Percentiles rank a stretch among this genome's conserved stretches.
Evolutionary conservation across 2,329 filamentous ascomycete genomes (phyloP).

Genomic region (Cercospora janseana): DNA sequence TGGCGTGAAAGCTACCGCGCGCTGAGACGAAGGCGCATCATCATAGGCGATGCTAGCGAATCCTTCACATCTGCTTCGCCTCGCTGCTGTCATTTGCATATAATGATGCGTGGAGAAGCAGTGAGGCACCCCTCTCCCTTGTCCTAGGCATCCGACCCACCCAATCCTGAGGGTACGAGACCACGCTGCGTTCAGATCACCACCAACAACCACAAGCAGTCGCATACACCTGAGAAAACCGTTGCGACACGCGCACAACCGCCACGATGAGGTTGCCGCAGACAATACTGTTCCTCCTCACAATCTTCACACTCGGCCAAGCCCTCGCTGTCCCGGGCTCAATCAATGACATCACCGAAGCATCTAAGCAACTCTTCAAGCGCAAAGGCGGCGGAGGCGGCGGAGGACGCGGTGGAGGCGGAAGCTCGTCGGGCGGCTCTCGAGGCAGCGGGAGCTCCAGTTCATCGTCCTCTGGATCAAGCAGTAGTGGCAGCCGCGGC

Average conservation of each 20-base stretch:
- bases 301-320: constrained; percentile 35
- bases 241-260: constrained; percentile 3
- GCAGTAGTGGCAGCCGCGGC: constrained; percentile 23
- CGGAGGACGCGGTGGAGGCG: constrained; percentile 45
- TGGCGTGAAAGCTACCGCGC: not conserved
- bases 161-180: too few relatives aligned
- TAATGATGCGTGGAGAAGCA: too few relatives aligned
- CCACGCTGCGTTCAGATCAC: too few relatives aligned
- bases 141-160: too few relatives aligned
- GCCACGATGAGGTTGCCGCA: constrained; percentile 34
- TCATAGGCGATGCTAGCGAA: not conserved
- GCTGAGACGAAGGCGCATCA: not conserved
- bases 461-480: constrained; percentile 23
- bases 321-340: constrained; percentile 35
- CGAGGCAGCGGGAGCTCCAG: constrained; percentile 9
- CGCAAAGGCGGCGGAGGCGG: constrained; percentile 50
- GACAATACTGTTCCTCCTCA: constrained; percentile 32
- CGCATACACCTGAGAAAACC: not conserved
- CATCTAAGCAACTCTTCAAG: constrained; percentile 41
- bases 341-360: constrained; percentile 37
- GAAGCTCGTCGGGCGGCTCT: constrained; percentile 15
- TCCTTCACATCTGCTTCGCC: constrained; percentile 1
- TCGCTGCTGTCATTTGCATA: not conserved
- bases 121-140: too few relatives aligned
- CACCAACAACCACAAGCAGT: not conserved